Percentiles rank a stretch among this genome's conserved stretches.
Evolutionary conservation across 768 basidiomycete genomes (phyloP).

Genomic region (Holtermannia corniformis): DNA sequence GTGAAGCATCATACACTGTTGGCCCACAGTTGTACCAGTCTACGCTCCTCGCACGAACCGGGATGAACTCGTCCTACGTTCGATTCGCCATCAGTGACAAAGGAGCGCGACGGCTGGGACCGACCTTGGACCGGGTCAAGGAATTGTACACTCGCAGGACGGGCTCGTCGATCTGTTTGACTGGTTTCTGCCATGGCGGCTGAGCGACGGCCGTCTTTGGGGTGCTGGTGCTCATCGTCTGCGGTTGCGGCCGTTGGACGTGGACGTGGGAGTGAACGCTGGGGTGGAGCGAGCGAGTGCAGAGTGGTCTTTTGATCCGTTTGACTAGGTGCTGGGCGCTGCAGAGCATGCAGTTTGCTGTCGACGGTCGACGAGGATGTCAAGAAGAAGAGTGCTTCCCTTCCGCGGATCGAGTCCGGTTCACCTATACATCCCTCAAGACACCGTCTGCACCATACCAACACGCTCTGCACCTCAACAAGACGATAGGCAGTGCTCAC

Average conservation of each 20-base stretch:
- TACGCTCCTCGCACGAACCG: constrained; percentile 42
- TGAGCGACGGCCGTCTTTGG: constrained; percentile 24
- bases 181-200: constrained; percentile 49
- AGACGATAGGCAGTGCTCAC: too few relatives aligned
- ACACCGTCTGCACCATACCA: too few relatives aligned
- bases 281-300: too few relatives aligned
- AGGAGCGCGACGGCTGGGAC: constrained; percentile 12
- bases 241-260: not conserved
- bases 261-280: not conserved
- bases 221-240: constrained; percentile 17
- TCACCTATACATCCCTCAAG: too few relatives aligned
- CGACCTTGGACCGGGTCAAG: constrained; percentile 77
- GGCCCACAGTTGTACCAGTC: constrained; percentile 99
- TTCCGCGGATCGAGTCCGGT: too few relatives aligned
- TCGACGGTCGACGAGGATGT: too few relatives aligned
- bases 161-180: constrained; percentile 51
- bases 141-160: constrained; percentile 83
- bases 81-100: not conserved
- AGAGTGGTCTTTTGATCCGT: too few relatives aligned
- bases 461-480: too few relatives aligned
- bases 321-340: too few relatives aligned
- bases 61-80: constrained; percentile 63
- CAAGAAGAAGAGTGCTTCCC: too few relatives aligned
- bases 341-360: too few relatives aligned
- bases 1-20: constrained; percentile 94